These are phyloP conservation scores for Filosporella fistucella DNA, from an alignment of 495 filamentous ascomycete genomes.

Conservation along the genomic window DNA sequence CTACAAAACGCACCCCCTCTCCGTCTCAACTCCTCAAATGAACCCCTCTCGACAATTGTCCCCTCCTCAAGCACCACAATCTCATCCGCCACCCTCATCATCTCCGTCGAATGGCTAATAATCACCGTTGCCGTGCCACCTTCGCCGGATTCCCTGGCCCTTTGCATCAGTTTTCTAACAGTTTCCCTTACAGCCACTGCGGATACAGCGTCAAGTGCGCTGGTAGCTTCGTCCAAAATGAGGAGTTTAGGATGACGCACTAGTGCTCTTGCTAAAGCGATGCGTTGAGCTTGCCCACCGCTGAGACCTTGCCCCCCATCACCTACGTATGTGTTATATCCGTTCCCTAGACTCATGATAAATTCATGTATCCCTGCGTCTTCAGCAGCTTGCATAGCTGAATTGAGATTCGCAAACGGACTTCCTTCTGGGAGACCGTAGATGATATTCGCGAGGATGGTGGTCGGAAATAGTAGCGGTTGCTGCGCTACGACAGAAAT, in stretches of 20 bases:
- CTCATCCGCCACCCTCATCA: conserved; percentile 75
- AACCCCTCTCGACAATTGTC: conserved; percentile 59
- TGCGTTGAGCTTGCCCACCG: conserved; percentile 79
- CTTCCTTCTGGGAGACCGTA: conserved; percentile 58
- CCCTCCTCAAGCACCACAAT: conserved; percentile 69
- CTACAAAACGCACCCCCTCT: conserved; percentile 23
- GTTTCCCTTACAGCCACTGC: conserved; percentile 62
- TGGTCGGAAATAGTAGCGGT: conserved; percentile 70
- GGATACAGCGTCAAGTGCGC: conserved; percentile 67
- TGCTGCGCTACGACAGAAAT: conserved; percentile 76
- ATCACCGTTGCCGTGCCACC: conserved; percentile 55
- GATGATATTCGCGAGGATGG: conserved; percentile 71
- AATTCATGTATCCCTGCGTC: conserved; percentile 78
- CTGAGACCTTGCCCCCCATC: conserved; percentile 72
- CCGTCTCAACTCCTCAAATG: conserved; percentile 47
- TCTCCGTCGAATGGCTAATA: conserved; percentile 74
- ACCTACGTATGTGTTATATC: conserved; percentile 73
- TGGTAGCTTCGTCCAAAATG: conserved; percentile 86
- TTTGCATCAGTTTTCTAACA: conserved; percentile 46
- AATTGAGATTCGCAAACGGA: conserved; percentile 33
- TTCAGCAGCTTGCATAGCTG: conserved; percentile 55
- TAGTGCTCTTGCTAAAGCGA: conserved; percentile 80
- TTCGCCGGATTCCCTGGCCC: conserved; percentile 22
- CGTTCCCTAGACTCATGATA: conserved; percentile 62
- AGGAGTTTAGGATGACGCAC: conserved; percentile 64